These are phyloP conservation scores for Psilocybe subaeruginosa DNA, from an alignment of 768 basidiomycete species.

Conservation along the genomic window DNA sequence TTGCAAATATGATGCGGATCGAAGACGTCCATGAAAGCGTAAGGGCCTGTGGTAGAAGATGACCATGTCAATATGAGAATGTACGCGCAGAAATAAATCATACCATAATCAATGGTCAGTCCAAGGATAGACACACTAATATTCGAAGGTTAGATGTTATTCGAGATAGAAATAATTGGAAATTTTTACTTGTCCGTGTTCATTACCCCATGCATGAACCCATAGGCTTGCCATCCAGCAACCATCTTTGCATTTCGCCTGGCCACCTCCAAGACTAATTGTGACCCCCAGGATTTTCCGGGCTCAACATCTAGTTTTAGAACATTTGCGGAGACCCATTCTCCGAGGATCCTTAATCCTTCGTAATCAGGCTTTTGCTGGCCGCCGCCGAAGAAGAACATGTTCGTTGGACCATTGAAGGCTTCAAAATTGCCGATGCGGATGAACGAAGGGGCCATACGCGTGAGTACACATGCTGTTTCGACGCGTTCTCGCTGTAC, in stretches of 20 bases:
- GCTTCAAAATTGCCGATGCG: conserved; percentile 93
- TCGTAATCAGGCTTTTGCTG: conserved; percentile 79
- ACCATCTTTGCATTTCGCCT: conserved; percentile 91
- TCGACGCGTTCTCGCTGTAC: conserved; percentile 79
- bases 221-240: conserved; percentile 93
- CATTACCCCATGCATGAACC: conserved; percentile 96
- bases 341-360: conserved; percentile 70
- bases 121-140: conserved; percentile 72
- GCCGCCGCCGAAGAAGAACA: conserved; percentile 76
- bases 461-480: conserved; percentile 73
- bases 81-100: not conserved
- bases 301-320: conserved; percentile 49
- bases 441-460: conserved; percentile 88
- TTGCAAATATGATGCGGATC: conserved; percentile 89
- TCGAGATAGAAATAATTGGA: not conserved
- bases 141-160: not conserved
- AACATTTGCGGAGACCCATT: conserved; percentile 72
- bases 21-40: conserved; percentile 95
- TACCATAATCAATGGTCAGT: conserved; percentile 73
- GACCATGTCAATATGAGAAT: not conserved
- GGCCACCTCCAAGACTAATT: conserved; percentile 77
- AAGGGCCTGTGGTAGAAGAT: conserved; percentile 52
- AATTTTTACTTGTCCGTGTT: conserved; percentile 88
- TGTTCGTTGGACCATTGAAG: conserved; percentile 66
- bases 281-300: conserved; percentile 68